These are phyloP conservation scores for Bacidia gigantensis DNA, from an alignment of 495 filamentous ascomycete genomes.

Conservation along the genomic window DNA sequence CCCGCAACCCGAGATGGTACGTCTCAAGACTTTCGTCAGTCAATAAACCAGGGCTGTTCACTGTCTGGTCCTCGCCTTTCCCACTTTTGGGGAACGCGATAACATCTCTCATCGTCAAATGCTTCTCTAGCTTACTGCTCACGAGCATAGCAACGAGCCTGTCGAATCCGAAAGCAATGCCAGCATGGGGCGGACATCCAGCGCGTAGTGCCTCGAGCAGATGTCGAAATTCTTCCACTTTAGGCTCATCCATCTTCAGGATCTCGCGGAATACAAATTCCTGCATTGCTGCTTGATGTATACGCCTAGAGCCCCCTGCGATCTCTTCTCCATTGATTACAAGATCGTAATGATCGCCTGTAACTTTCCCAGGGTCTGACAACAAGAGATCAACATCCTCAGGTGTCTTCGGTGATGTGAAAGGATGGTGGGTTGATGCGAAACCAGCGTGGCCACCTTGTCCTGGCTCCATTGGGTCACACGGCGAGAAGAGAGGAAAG, in stretches of 20 bases:
- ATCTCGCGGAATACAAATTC: conserved; percentile 73
- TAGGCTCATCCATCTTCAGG: conserved; percentile 47
- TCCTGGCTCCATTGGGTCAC: conserved; percentile 49
- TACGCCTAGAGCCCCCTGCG: conserved; percentile 84
- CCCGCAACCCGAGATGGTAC: conserved; percentile 45
- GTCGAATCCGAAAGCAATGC: conserved; percentile 86
- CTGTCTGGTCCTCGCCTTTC: conserved; percentile 71
- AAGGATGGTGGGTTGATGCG: conserved; percentile 86
- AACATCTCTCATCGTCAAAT: conserved; percentile 70
- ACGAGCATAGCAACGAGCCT: conserved; percentile 71
- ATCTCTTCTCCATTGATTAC: conserved; percentile 93
- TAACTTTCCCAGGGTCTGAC: conserved; percentile 54
- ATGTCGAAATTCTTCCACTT: conserved; percentile 66
- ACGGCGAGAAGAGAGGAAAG: conserved; percentile 82
- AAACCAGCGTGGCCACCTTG: conserved; percentile 72
- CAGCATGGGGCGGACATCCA: conserved; percentile 95
- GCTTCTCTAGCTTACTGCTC: conserved; percentile 27
- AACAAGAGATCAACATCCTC: conserved; percentile 62
- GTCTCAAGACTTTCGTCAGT: conserved; percentile 48
- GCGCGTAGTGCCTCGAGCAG: conserved; percentile 67
- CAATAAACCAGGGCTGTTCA: conserved; percentile 56
- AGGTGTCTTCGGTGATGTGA: conserved; percentile 68
- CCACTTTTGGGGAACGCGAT: conserved; percentile 93
- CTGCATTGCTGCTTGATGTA: conserved; percentile 75
- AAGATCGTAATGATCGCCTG: conserved; percentile 82